phyloP scores from a whole-genome alignment of 2,329 filamentous ascomycete species.

The Stagonosporopsis vannaccii region DNA sequence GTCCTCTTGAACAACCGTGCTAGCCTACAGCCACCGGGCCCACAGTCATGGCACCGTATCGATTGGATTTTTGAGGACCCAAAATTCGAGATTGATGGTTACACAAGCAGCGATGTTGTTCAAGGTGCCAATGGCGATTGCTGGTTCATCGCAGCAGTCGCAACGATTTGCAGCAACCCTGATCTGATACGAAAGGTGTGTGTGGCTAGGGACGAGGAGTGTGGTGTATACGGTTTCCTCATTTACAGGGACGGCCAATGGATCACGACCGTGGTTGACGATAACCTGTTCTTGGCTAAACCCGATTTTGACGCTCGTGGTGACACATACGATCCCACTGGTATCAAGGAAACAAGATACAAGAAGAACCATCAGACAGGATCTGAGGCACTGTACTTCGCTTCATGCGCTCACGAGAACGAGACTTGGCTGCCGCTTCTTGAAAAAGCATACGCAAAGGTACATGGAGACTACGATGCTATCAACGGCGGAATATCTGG shows the following conservation, averaged over 20 bases:
- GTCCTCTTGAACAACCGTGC: slow-evolving; percentile 52
- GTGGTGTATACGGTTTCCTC: slow-evolving; percentile 86
- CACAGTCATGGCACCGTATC: slow-evolving; percentile 35
- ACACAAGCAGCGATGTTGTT: slow-evolving; percentile 76
- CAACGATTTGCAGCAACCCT: slow-evolving; percentile 75
- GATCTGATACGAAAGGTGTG: slow-evolving; percentile 76
- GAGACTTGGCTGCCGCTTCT: slow-evolving; percentile 83
- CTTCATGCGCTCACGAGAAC: slow-evolving; percentile 74
- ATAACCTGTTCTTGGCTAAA: slow-evolving; percentile 82
- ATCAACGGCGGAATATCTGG: slow-evolving; percentile 73
- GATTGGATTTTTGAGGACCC: slow-evolving; percentile 80
- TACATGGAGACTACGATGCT: slow-evolving; percentile 78
- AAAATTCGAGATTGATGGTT: slow-evolving; percentile 77
- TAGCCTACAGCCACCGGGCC: slow-evolving; percentile 2
- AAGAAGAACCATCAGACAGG: slow-evolving; percentile 74
- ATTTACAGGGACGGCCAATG: slow-evolving; percentile 73
- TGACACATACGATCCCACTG: slow-evolving; percentile 69
- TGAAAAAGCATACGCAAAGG: slow-evolving; percentile 85
- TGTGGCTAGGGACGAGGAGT: slow-evolving; percentile 73
- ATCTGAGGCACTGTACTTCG: slow-evolving; percentile 79
- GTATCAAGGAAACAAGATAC: slow-evolving; percentile 66
- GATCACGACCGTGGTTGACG: slow-evolving; percentile 90
- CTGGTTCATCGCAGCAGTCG: slow-evolving; percentile 83
- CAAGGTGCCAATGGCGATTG: slow-evolving; percentile 83
- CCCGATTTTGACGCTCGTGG: slow-evolving; percentile 78